Percentiles rank a stretch among this genome's conserved stretches.
Evolutionary conservation across 1,284 basidiomycete species (phyloP).

Genomic region (Ustilago vetiveriae): DNA sequence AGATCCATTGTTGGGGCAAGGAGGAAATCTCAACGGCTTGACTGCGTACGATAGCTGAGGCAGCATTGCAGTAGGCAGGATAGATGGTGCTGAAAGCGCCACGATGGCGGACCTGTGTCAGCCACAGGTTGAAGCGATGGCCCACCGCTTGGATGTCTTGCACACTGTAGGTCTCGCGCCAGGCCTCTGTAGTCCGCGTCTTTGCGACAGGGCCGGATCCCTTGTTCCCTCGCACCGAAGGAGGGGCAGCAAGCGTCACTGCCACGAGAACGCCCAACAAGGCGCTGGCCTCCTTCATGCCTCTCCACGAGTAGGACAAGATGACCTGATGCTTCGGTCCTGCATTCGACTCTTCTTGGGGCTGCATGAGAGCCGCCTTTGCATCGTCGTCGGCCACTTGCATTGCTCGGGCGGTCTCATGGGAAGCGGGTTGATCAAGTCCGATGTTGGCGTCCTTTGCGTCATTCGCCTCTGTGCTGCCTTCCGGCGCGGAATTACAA

Average conservation of each 20-base stretch:
- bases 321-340: slow-evolving; percentile 66
- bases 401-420: slow-evolving; percentile 57
- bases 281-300: slow-evolving; percentile 67
- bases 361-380: slow-evolving; percentile 32
- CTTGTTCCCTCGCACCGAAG: slow-evolving; percentile 11
- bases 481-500: slow-evolving; percentile 64
- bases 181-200: slow-evolving; percentile 17
- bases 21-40: slow-evolving; percentile 43
- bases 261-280: slow-evolving; percentile 62
- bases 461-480: slow-evolving; percentile 16
- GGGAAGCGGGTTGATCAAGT: slow-evolving; percentile 41
- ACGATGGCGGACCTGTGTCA: slow-evolving; percentile 66
- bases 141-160: slow-evolving; percentile 54
- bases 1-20: slow-evolving; percentile 63
- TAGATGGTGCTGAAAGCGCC: slow-evolving; percentile 67
- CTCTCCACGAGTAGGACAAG: slow-evolving; percentile 67
- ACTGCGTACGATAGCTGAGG: slow-evolving; percentile 52
- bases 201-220: background rate
- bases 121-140: slow-evolving; percentile 64
- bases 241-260: slow-evolving; percentile 37
- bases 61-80: slow-evolving; percentile 62
- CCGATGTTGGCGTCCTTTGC: slow-evolving; percentile 29
- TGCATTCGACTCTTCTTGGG: slow-evolving; percentile 42
- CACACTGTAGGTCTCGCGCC: slow-evolving; percentile 30
- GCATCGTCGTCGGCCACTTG: slow-evolving; percentile 43